phyloP scores from a whole-genome alignment of 2,329 filamentous ascomycete genomes.

The Aspergillus phoenicis region DNA sequence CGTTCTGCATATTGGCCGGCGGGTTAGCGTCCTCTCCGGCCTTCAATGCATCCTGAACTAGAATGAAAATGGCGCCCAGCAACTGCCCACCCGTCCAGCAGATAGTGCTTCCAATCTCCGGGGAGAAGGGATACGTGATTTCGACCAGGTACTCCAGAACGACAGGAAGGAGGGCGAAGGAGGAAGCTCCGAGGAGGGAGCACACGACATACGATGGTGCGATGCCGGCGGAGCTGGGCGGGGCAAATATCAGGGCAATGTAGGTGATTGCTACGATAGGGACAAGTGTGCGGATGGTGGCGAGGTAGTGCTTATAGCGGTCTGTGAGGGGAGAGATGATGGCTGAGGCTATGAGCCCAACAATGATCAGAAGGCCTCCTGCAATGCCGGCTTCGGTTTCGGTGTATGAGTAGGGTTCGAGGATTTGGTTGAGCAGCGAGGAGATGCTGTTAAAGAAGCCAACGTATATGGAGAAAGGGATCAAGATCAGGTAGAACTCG shows the following conservation, averaged over 20 bases:
- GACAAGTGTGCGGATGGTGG: conserved; percentile 71
- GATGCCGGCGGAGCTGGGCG: conserved; percentile 54
- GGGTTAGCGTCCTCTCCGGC: conserved; percentile 56
- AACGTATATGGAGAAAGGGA: conserved; percentile 83
- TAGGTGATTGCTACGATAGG: conserved; percentile 75
- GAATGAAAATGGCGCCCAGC: conserved; percentile 79
- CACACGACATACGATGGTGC: conserved; percentile 71
- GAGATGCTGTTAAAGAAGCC: conserved; percentile 93
- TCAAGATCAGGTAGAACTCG: conserved; percentile 77
- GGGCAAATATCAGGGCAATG: conserved; percentile 80
- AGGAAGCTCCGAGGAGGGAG: conserved; percentile 74
- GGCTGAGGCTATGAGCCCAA: conserved; percentile 77
- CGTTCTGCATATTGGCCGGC: conserved; percentile 71
- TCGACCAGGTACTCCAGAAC: conserved; percentile 86
- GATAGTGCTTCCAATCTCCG: conserved; percentile 80
- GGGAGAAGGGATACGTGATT: conserved; percentile 81
- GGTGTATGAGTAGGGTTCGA: conserved; percentile 80
- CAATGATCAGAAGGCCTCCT: conserved; percentile 84
- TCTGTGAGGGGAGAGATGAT: conserved; percentile 81
- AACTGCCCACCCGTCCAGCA: conserved; percentile 88
- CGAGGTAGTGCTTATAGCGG: conserved; percentile 76
- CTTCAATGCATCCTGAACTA: conserved; percentile 75
- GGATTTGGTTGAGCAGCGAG: conserved; percentile 84
- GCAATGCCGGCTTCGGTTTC: conserved; percentile 86
- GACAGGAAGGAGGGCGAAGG: conserved; percentile 79